Evolutionary conservation across 768 basidiomycete species (phyloP), one percentile per base, ranked within the genome.

Genomic region (Pleurotus sapidus): DNA sequence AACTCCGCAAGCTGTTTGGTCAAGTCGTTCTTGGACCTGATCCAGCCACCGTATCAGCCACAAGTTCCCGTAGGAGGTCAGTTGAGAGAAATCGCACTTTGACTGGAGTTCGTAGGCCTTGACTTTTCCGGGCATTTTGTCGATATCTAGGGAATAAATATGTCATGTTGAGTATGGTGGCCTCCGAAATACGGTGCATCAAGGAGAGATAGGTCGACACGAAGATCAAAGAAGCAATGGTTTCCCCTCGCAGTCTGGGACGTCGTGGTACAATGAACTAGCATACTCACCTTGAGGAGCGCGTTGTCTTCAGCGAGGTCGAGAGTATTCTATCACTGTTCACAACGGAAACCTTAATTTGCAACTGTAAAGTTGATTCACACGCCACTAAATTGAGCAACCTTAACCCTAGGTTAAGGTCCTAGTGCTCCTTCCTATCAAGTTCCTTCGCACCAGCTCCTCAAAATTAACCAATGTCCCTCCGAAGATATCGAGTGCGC

Each of bases 61-160:
- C 18, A 55, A 14, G 17, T 25, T 51, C 51, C 17, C 15, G 7
- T 3, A 20, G 15, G 23, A 24, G 12, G 12, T 18, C 14, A 12
- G 11, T 38, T 46, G 14, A 18, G 30, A 5, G 30, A 24, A 3
- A 53, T 74, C 90, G 74, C 73, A 93, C 92, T 96, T 95, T 75
- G 90, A 91, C 76, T 93, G 91, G 75, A 95, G 91, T 75, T 95
- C 93, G 80, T 95, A 92, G 70, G 93, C 91, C 83, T 93, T 93
- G 80, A 94, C 90, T 84, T 94, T 93, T 68, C 84, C 84, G 78
- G 90, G 85, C 89, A 93, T 92, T 70, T 77, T 84, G 76, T 66
- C 63, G 72, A 60, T 42, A 34, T 47, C 48, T 51, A 57, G 39
- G 18, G 17, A 39, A 8, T n/a, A 39, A n/a, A 49, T 5, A 12